phyloP scores from a whole-genome alignment of 331 rosid genomes.

The Cucumis variabilis region DNA sequence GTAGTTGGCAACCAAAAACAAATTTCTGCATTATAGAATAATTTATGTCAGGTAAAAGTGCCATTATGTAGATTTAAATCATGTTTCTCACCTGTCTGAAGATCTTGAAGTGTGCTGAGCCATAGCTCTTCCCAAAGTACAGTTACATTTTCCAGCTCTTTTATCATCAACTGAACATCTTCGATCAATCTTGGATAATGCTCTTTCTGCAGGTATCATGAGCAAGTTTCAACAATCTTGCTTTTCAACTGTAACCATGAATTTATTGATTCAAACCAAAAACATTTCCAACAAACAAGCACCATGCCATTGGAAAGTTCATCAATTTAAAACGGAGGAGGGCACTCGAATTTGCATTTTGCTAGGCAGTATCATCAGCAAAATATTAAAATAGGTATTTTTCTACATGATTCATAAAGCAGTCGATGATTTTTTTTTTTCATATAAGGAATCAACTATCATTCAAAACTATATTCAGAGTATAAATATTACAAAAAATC shows the following conservation, averaged over 20 bases:
- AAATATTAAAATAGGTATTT: constrained; percentile 1
- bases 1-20: background rate
- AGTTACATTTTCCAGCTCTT: constrained; percentile 93
- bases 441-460: background rate
- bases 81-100: constrained; percentile 74
- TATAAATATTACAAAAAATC: background rate
- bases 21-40: background rate
- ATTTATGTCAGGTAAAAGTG: constrained; percentile 19
- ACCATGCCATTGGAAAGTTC: background rate
- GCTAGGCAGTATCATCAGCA: background rate
- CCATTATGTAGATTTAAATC: constrained; percentile 38
- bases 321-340: background rate
- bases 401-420: background rate
- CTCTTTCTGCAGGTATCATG: constrained; percentile 72
- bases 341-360: background rate
- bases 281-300: constrained; percentile 24
- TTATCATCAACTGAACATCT: constrained; percentile 94
- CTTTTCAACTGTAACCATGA: constrained; percentile 34
- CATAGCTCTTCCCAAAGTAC: constrained; percentile 99
- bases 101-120: constrained; percentile 99
- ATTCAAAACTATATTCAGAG: background rate
- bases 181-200: constrained; percentile 86
- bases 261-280: constrained; percentile 31
- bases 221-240: constrained; percentile 38
- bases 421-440: background rate